Percentiles rank a stretch among this genome's conserved stretches.
Conservation (phyloP, 2,329 filamentous ascomycete genomes). For the Phialocephala sp. region DNA sequence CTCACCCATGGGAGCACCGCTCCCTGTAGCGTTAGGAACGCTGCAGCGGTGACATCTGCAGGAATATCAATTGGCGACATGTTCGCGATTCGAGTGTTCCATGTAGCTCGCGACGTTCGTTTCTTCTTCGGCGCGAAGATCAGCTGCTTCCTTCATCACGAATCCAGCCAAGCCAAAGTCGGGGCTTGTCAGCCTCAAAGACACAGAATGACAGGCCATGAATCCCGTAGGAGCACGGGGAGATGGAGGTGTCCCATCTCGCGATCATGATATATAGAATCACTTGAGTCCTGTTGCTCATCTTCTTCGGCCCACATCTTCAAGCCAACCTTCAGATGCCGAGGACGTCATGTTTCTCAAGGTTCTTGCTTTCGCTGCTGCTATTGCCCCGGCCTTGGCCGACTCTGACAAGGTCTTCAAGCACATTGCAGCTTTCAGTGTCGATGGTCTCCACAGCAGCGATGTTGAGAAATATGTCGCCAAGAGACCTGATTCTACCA, state of each 20-base stretch:
- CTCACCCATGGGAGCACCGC: not conserved
- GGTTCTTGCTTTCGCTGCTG: constrained; percentile 20
- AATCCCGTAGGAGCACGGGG: not conserved
- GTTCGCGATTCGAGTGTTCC: not conserved
- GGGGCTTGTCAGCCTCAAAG: not conserved
- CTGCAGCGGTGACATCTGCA: constrained; percentile 12
- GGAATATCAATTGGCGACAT: constrained; percentile 3
- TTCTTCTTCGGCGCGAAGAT: constrained; percentile 4
- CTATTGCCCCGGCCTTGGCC: constrained; percentile 9
- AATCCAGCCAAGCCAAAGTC: not conserved
- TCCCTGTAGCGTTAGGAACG: constrained; percentile 4
- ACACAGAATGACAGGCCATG: constrained; percentile 1
- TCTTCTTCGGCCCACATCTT: not conserved
- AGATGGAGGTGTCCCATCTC: not conserved
- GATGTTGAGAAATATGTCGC: constrained; percentile 37
- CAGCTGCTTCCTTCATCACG: constrained; percentile 7
- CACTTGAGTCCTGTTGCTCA: not conserved
- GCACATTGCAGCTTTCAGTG: constrained; percentile 34
- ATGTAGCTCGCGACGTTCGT: not conserved
- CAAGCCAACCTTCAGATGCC: not conserved
- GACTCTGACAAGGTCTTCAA: constrained; percentile 32
- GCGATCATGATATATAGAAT: not conserved
- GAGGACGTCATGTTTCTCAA: constrained; percentile 22
- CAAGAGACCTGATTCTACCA: constrained; percentile 32
- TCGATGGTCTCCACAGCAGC: constrained; percentile 37